Percentiles rank a stretch among this genome's conserved stretches.
These are phyloP conservation scores for Xylaria longipes DNA, from an alignment of 495 filamentous ascomycete species.

Conservation along the genomic window DNA sequence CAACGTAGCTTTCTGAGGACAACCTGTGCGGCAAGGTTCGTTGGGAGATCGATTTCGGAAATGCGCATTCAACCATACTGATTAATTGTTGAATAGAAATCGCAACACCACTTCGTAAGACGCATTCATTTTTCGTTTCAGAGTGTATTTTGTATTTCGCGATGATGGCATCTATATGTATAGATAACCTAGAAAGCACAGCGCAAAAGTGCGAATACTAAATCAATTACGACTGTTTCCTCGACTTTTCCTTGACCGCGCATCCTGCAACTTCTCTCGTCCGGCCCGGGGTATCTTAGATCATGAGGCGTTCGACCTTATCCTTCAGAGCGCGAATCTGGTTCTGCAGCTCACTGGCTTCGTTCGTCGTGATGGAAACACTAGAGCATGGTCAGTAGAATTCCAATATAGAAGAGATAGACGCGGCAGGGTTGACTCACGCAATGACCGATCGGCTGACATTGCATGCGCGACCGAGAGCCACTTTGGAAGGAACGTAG, in stretches of 20 bases:
- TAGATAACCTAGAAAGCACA: not conserved
- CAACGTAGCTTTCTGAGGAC: not conserved
- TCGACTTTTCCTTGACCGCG: constrained; percentile 16
- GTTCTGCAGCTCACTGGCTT: constrained; percentile 82
- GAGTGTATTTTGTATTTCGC: not conserved
- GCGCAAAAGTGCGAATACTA: not conserved
- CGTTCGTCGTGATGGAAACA: constrained; percentile 88
- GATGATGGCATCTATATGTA: not conserved
- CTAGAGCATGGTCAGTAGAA: constrained; percentile 8
- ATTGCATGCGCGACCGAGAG: constrained; percentile 83
- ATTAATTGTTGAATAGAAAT: not conserved
- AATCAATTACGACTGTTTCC: constrained; percentile 5
- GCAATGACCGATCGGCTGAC: constrained; percentile 83
- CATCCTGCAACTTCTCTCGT: constrained; percentile 19
- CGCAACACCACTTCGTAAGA: not conserved
- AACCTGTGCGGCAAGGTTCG: not conserved
- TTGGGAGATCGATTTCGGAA: not conserved
- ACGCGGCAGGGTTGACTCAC: constrained; percentile 6
- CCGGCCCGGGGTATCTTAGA: constrained; percentile 62
- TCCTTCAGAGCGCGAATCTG: constrained; percentile 88
- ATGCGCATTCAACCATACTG: not conserved
- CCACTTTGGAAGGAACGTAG: constrained; percentile 68
- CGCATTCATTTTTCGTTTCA: not conserved
- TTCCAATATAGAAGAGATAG: not conserved
- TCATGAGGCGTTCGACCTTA: constrained; percentile 95